Evolutionary conservation across 331 rosid species (phyloP), one percentile per base, ranked within the genome.

Genomic region (Cydonia oblonga): DNA sequence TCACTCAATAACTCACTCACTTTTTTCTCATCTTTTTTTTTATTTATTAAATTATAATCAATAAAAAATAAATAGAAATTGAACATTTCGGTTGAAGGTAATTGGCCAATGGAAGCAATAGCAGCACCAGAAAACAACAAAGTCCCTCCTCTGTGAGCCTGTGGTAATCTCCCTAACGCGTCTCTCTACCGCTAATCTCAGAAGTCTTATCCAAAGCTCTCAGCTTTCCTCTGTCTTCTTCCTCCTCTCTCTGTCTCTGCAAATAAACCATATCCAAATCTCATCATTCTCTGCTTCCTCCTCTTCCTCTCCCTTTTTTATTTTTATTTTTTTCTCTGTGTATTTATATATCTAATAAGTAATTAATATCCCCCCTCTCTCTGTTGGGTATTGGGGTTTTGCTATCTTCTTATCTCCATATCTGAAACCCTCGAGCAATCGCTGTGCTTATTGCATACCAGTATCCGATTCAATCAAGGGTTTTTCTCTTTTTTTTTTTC

Each of bases 201-300:
- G 51, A 51, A 78, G 70, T 83, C 92, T 85, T 86, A 88, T 85
- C 90, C 90, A 72, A 30, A 30, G 15, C 44, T 18, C 44, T 30
- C 44, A 29, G 23, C 40, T 18, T 62, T 62, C 53, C 19, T 46
- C 30, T 35, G 53, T 79, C 61, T 51, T 46, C 60, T 23, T 20
- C 78, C 35, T 72, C 42, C 13, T 9, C 70, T 30, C 33, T 30
- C 33, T 30, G 4, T 38, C 13, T 10, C 4, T 76, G 57, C 74
- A 28, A 42, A 49, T 49, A 11, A 20, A 59, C 63, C 78, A 62
- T 82, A 75, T 82, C 84, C 78, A 25, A 58, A 73, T 80, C 85
- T 71, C 78, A 12, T 65, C 61, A 28, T 59, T 66, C 73, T 19
- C 19, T 60, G 22, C 8, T 70, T 58, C 9, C 53, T 25, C 49